Evolutionary conservation across 495 filamentous ascomycete species (phyloP).

Genomic region (Penicillium soppii): DNA sequence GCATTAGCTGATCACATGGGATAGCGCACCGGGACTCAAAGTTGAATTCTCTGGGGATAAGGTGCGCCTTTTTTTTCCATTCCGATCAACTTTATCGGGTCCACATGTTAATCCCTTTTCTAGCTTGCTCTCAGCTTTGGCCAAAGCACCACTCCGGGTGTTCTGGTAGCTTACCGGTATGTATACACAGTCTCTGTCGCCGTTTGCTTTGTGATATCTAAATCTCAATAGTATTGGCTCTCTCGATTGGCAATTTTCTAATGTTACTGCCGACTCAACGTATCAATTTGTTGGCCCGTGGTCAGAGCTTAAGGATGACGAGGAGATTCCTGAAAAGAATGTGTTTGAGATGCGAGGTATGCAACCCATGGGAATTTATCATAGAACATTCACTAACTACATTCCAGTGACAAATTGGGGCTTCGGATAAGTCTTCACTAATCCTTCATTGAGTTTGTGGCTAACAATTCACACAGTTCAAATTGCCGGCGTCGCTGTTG

Average conservation of each 20-base stretch:
- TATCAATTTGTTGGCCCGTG: constrained; percentile 56
- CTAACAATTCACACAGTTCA: constrained; percentile 44
- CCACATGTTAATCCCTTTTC: not conserved
- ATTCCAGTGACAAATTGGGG: constrained; percentile 66
- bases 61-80: constrained; percentile 23
- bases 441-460: not conserved
- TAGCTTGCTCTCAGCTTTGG: constrained; percentile 62
- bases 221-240: constrained; percentile 47
- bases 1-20: constrained; percentile 1
- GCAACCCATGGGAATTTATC: not conserved
- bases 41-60: constrained; percentile 64
- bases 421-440: constrained; percentile 45
- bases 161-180: constrained; percentile 57
- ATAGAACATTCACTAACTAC: not conserved
- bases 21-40: constrained; percentile 58
- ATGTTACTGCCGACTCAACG: constrained; percentile 59
- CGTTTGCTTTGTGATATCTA: not conserved
- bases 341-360: constrained; percentile 41
- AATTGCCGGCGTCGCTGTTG: constrained; percentile 55
- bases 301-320: constrained; percentile 17
- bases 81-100: not conserved
- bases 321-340: constrained; percentile 13
- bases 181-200: not conserved
- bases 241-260: constrained; percentile 67
- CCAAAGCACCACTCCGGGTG: constrained; percentile 51